phyloP scores from a whole-genome alignment of 495 filamentous ascomycete species.

The Lentithecium fluviatile region DNA sequence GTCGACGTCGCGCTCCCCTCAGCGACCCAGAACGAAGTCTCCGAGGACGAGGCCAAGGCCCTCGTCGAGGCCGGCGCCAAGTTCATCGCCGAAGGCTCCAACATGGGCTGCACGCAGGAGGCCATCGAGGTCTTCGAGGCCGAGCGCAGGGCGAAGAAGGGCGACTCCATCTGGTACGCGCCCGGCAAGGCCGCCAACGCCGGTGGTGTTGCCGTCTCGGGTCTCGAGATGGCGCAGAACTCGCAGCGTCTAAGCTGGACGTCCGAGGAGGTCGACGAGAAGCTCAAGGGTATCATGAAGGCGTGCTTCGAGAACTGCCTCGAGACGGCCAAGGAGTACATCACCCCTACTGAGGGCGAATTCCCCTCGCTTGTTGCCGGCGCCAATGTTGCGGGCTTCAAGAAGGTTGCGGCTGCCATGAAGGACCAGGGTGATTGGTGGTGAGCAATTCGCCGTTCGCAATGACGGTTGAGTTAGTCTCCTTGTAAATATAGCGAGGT shows the following conservation, averaged over 20 bases:
- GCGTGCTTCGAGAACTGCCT: constrained; percentile 89
- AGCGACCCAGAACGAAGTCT: constrained; percentile 97
- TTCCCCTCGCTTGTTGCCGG: constrained; percentile 89
- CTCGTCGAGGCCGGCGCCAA: constrained; percentile 73
- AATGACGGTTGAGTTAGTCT: not conserved
- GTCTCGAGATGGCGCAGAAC: constrained; percentile 99
- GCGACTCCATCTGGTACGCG: constrained; percentile 86
- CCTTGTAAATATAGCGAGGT: constrained; percentile 1
- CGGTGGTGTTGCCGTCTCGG: constrained; percentile 95
- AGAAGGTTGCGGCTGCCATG: constrained; percentile 94
- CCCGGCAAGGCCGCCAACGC: constrained; percentile 97
- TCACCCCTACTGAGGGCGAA: constrained; percentile 71
- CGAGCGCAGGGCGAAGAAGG: constrained; percentile 66
- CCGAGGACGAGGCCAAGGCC: constrained; percentile 78
- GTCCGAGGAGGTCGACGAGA: constrained; percentile 82
- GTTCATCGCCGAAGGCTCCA: constrained; percentile 95
- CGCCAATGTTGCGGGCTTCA: constrained; percentile 95
- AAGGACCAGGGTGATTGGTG: constrained; percentile 96
- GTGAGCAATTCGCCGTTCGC: constrained; percentile 1
- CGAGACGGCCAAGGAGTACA: constrained; percentile 83
- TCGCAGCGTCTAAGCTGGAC: constrained; percentile 82
- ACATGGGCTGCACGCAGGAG: constrained; percentile 97
- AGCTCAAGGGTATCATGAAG: constrained; percentile 93
- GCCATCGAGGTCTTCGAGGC: constrained; percentile 94
- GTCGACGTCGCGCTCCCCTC: constrained; percentile 90